Base-by-base conservation (phyloP, 768 basidiomycete species). In the Leucocoprinus leucothites region DNA sequence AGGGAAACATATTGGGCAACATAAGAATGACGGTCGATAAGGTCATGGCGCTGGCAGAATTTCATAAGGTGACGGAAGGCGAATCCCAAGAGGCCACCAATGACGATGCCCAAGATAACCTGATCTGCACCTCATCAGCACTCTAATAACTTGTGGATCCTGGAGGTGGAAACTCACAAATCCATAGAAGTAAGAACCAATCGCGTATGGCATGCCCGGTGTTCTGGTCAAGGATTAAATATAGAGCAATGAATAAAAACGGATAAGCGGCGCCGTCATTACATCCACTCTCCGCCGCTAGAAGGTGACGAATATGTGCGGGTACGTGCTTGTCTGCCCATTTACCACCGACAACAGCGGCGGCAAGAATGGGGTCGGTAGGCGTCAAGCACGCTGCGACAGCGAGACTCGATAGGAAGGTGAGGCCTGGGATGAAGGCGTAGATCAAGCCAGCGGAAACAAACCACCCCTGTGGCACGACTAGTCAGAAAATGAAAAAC, bases 191-290 rank as follows among this genome's bases (percentile, higher is more conserved):
- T 52, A 96, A 69, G 65, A 95, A 84, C 97, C 97, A 99, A 63
- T 96, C 86, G 45, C 82, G 77, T 2, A 98, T 71, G 0, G 95
- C 94, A 11, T 71, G 69, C 0, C 79, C 80, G 0, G 82, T 81
- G 26, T 77, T 71, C 7, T 79, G 73, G 57, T 95, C 89, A 40
- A 94, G 71, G 53, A 86, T 81, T 58, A 98, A 81, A 68, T 96
- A 98, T 3, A 99, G 76, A 0, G 96, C 83, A 56, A 99, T 79
- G 66, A 84, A 94, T 25, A 98, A 76, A 69, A 98, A 98, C 0
- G 94, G 95, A 69, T 94, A 97, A 0, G 95, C 94, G 0, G 96
- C 96, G 31, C 97, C 97, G 58, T 99, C 97, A 67, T 98, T 99
- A 65, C 92, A 93, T 7, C 93, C 96, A 53, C 85, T 87, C 71